These are phyloP conservation scores for Eucalyptus sideroxylon DNA, from an alignment of 345 rosid genomes.

Conservation along the genomic window DNA sequence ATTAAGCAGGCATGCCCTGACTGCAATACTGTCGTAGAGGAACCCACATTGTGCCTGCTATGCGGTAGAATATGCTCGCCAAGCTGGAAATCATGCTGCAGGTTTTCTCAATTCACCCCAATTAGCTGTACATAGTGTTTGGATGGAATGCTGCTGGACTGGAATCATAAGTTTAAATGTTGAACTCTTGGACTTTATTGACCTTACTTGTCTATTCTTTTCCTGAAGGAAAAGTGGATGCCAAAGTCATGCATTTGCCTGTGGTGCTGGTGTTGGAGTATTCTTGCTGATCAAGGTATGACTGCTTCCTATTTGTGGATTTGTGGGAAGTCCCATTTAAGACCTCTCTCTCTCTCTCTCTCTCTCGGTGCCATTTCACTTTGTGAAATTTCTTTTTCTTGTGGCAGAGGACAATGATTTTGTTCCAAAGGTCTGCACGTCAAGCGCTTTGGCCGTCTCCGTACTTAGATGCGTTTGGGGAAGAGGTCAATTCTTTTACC, in stretches of 20 bases:
- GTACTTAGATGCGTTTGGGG: constrained; percentile 89
- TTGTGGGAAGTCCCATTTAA: neutral
- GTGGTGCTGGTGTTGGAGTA: constrained; percentile 86
- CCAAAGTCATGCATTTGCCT: constrained; percentile 54
- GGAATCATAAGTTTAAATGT: neutral
- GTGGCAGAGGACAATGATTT: constrained; percentile 64
- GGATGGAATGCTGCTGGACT: neutral
- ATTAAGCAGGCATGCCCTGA: constrained; percentile 56
- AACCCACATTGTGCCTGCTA: constrained; percentile 77
- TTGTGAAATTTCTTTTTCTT: neutral
- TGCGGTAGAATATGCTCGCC: constrained; percentile 90
- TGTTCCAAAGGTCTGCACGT: constrained; percentile 70
- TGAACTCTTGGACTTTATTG: neutral
- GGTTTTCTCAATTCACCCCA: constrained; percentile 15
- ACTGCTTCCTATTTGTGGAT: neutral
- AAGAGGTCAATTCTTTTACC: constrained; percentile 49
- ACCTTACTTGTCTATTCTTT: neutral
- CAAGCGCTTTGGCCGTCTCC: constrained; percentile 93
- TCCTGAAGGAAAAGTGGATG: constrained; percentile 52
- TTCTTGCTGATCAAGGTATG: constrained; percentile 73
- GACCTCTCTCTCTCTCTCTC: neutral
- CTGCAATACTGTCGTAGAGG: constrained; percentile 41
- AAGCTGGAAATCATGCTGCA: constrained; percentile 75
- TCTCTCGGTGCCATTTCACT: neutral
- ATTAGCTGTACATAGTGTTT: neutral